Conservation (phyloP, 805 yeast genomes). For the Saccharomycopsis selenospora region DNA sequence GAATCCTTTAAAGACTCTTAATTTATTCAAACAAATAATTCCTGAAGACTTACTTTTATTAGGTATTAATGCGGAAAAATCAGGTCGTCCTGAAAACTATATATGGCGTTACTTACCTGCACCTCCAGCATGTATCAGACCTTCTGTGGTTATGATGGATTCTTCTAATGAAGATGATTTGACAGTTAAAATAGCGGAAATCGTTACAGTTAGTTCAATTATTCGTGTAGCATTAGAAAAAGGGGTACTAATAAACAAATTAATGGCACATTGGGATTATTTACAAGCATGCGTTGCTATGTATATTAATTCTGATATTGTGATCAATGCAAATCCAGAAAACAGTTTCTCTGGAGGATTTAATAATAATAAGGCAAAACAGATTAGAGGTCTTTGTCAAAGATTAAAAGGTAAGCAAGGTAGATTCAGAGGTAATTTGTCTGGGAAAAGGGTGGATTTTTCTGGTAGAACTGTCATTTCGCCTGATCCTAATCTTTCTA, state of each 20-base stretch:
- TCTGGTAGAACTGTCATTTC: conserved; percentile 98
- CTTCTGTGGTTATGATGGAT: conserved; percentile 90
- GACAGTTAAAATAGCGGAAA: conserved; percentile 91
- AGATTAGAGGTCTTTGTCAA: conserved; percentile 94
- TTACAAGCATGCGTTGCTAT: conserved; percentile 91
- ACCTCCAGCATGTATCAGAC: conserved; percentile 98
- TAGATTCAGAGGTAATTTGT: conserved; percentile 93
- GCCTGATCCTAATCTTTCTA: conserved; percentile 91
- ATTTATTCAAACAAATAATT: conserved; percentile 75
- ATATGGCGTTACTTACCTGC: conserved; percentile 97
- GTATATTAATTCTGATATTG: conserved; percentile 92
- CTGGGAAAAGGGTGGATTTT: conserved; percentile 98
- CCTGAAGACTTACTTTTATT: conserved; percentile 88
- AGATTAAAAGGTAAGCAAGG: conserved; percentile 98
- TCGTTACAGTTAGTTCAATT: conserved; percentile 93
- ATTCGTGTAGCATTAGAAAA: conserved; percentile 92
- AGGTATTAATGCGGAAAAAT: conserved; percentile 80
- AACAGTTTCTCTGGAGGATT: conserved; percentile 41
- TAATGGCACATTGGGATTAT: conserved; percentile 99
- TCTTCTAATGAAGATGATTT: conserved; percentile 93
- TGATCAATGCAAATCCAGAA: conserved; percentile 57
- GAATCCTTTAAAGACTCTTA: conserved; percentile 84
- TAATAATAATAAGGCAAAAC: conserved; percentile 60
- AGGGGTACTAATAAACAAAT: conserved; percentile 84
- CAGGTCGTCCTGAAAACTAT: conserved; percentile 93